Conservation (phyloP, 225 moss, liverwort and hornwort species). For the Climacium dendroides region DNA sequence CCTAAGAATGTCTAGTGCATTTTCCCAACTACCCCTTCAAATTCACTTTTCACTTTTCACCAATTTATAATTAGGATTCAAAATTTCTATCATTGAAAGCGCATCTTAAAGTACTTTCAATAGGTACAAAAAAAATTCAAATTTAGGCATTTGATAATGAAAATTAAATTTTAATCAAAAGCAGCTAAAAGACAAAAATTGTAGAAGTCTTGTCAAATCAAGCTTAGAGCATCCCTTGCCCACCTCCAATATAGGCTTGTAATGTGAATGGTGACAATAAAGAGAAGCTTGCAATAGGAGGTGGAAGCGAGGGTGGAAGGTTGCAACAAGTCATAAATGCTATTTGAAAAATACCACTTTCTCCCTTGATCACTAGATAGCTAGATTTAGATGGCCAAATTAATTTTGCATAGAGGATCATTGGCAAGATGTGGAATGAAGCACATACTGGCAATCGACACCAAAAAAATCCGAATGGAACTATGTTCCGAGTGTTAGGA, state of each 20-base stretch:
- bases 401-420: not conserved
- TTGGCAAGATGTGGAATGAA: not conserved
- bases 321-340: not conserved
- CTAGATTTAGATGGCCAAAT: not conserved
- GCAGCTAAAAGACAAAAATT: not conserved
- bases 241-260: fast-evolving
- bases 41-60: not conserved
- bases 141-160: not conserved
- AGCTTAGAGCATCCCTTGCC: fast-evolving
- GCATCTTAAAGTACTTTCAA: fast-evolving
- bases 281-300: fast-evolving
- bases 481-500: fast-evolving
- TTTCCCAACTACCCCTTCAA: not conserved
- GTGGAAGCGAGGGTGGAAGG: no score
- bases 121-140: not conserved
- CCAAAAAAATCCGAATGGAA: not conserved
- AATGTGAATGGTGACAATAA: not conserved
- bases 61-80: fast-evolving
- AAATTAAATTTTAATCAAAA: not conserved
- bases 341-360: not conserved
- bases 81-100: not conserved
- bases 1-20: not conserved
- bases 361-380: fast-evolving
- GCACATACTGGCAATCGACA: no score
- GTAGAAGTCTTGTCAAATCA: not conserved